Percentiles rank a stretch among this genome's conserved stretches.
These are phyloP conservation scores for Aureobasidium pullulans DNA, from an alignment of 2,329 filamentous ascomycete genomes.

Conservation along the genomic window DNA sequence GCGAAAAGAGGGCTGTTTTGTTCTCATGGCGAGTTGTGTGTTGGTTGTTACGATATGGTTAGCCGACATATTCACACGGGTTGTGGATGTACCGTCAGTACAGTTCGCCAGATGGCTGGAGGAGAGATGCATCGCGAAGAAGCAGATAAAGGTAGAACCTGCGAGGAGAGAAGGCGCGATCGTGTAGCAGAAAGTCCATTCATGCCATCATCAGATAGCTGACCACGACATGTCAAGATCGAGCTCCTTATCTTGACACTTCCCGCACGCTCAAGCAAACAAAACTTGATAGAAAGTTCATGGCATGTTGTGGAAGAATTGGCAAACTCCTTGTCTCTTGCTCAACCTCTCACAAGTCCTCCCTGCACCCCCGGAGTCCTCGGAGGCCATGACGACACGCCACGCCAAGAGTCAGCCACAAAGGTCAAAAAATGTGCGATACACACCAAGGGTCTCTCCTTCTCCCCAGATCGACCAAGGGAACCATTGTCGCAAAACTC, in stretches of 20 bases:
- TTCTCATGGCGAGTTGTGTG: constrained; percentile 49
- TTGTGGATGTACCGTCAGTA: constrained; percentile 50
- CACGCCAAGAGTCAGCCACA: too few species aligned
- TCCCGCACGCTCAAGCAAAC: too few species aligned
- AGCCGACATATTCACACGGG: constrained; percentile 50
- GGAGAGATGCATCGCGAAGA: constrained; percentile 8
- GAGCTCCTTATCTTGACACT: too few species aligned
- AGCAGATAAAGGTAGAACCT: background rate
- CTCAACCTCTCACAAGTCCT: too few species aligned
- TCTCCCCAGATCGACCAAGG: background rate
- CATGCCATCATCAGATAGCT: too few species aligned
- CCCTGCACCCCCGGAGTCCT: too few species aligned
- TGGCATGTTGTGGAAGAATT: too few species aligned
- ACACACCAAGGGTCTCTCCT: background rate
- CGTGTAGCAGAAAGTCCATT: background rate
- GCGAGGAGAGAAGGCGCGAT: background rate
- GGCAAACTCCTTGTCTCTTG: too few species aligned
- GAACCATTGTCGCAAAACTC: background rate
- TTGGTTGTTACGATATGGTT: constrained; percentile 47
- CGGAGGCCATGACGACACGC: too few species aligned
- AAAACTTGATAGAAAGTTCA: too few species aligned
- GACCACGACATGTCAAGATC: too few species aligned
- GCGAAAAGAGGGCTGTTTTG: constrained; percentile 46
- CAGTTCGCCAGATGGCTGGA: constrained; percentile 52
- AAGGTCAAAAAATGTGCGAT: background rate